Percentiles rank a stretch among this genome's conserved stretches.
Conservation (phyloP, 768 basidiomycete genomes). For the Lactarius akahatsu region DNA sequence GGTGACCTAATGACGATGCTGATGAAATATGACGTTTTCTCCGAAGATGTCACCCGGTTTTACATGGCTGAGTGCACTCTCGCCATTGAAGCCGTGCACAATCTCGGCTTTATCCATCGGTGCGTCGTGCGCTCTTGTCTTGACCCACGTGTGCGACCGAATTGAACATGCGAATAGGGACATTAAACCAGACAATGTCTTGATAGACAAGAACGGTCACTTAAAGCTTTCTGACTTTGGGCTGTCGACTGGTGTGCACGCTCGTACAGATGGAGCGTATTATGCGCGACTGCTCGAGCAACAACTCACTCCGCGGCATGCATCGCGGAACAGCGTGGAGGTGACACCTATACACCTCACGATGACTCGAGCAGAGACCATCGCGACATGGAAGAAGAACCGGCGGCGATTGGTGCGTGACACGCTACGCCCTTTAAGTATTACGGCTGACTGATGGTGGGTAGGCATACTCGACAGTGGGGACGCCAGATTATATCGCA, state of each 20-base stretch:
- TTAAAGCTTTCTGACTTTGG: slow-evolving; percentile 99
- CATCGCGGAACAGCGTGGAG: slow-evolving; percentile 89
- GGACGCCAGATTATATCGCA: slow-evolving; percentile 95
- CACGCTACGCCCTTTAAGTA: not conserved
- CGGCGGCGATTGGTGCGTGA: slow-evolving; percentile 79
- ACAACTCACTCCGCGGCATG: slow-evolving; percentile 46
- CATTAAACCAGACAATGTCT: slow-evolving; percentile 98
- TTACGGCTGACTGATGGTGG: not conserved
- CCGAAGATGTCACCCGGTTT: slow-evolving; percentile 97
- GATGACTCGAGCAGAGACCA: slow-evolving; percentile 88
- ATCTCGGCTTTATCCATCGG: slow-evolving; percentile 98
- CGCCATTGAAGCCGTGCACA: slow-evolving; percentile 96
- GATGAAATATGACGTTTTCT: slow-evolving; percentile 99
- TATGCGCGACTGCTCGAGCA: slow-evolving; percentile 84
- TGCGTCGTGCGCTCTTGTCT: slow-evolving; percentile 38
- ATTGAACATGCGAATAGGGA: slow-evolving; percentile 53
- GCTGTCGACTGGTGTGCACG: slow-evolving; percentile 96
- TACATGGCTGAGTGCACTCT: slow-evolving; percentile 97
- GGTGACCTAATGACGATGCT: slow-evolving; percentile 99
- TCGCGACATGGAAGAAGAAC: slow-evolving; percentile 99
- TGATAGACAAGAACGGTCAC: slow-evolving; percentile 96
- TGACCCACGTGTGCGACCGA: not conserved
- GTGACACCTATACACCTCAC: slow-evolving; percentile 97
- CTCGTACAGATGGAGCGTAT: slow-evolving; percentile 93
- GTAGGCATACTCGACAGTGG: slow-evolving; percentile 96